A percentile compares a stretch with the other conserved stretches of the same genome.
Evolutionary conservation across 2,329 filamentous ascomycete species (phyloP).

Genomic region (Aspergillus sp.): DNA sequence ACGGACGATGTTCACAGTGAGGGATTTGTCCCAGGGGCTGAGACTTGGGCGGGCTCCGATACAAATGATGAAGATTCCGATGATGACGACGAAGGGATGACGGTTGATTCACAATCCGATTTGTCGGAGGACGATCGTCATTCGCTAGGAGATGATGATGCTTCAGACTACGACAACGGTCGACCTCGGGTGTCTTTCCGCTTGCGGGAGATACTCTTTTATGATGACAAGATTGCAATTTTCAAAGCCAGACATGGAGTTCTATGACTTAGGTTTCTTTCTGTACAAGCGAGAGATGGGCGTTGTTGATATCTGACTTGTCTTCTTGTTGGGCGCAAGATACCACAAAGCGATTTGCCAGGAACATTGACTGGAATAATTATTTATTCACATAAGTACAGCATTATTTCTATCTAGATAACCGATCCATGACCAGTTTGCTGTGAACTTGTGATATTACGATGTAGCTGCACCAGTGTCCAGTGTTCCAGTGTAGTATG

Average conservation of each 20-base stretch:
- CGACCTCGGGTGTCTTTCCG: conserved; percentile 51
- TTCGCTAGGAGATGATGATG: conserved; percentile 47
- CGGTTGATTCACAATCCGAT: conserved; percentile 20
- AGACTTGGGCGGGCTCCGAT: conserved; percentile 45
- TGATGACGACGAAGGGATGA: conserved; percentile 32
- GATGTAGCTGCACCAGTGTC: neutral
- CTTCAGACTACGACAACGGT: conserved; percentile 41
- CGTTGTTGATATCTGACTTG: conserved; percentile 9
- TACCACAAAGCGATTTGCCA: conserved; percentile 16
- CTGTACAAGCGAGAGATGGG: neutral
- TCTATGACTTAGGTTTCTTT: conserved; percentile 30
- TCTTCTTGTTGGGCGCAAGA: conserved; percentile 13
- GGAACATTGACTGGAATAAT: neutral
- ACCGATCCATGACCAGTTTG: neutral
- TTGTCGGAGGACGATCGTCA: conserved; percentile 25
- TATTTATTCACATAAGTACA: neutral
- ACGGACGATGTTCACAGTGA: conserved; percentile 48
- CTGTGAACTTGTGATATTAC: neutral
- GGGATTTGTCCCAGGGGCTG: conserved; percentile 45
- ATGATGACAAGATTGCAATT: conserved; percentile 78
- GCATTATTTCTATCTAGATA: neutral
- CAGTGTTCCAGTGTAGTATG: neutral
- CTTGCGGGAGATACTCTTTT: conserved; percentile 77
- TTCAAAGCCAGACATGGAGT: conserved; percentile 71
- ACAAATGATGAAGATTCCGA: conserved; percentile 50